Percentiles rank a stretch among this genome's conserved stretches.
These are phyloP conservation scores for Isabelozyma pseudorhagii DNA, from an alignment of 805 yeast genomes.

Conservation along the genomic window DNA sequence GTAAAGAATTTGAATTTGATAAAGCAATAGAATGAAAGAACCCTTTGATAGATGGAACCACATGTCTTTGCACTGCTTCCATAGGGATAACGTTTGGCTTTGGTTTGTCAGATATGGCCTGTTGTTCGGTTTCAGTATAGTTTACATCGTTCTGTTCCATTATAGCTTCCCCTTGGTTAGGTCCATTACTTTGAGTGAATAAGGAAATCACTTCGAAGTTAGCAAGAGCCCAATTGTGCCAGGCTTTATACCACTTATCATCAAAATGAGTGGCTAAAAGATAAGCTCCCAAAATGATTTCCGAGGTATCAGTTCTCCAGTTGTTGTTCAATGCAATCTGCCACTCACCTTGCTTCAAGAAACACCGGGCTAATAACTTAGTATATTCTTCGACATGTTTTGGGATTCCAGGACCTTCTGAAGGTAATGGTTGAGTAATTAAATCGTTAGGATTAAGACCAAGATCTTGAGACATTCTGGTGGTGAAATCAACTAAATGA, in stretches of 20 bases:
- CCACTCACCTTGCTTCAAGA: constrained; percentile 98
- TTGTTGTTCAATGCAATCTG: constrained; percentile 74
- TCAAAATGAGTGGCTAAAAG: constrained; percentile 94
- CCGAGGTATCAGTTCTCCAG: constrained; percentile 78
- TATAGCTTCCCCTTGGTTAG: constrained; percentile 14
- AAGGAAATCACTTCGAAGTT: constrained; percentile 91
- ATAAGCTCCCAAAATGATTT: constrained; percentile 87
- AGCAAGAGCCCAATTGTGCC: constrained; percentile 99
- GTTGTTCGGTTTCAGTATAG: constrained; percentile 4
- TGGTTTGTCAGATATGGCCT: constrained; percentile 13
- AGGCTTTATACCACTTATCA: constrained; percentile 91
- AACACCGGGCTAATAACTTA: constrained; percentile 84
- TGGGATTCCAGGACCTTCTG: constrained; percentile 65
- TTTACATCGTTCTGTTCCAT: constrained; percentile 25
- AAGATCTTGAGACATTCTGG: constrained; percentile 83
- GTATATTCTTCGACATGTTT: constrained; percentile 82
- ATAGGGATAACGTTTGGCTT: constrained; percentile 30
- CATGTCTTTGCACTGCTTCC: constrained; percentile 76
- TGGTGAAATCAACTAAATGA: constrained; percentile 85
- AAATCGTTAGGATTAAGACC: constrained; percentile 85
- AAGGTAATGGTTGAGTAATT: constrained; percentile 81
- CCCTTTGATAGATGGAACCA: constrained; percentile 93
- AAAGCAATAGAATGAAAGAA: constrained; percentile 92
- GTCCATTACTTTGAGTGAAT: constrained; percentile 28
- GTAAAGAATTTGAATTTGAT: constrained; percentile 82